These are phyloP conservation scores for Nakaseomyces bracarensis DNA, from an alignment of 1,139 yeast species.

Conservation along the genomic window DNA sequence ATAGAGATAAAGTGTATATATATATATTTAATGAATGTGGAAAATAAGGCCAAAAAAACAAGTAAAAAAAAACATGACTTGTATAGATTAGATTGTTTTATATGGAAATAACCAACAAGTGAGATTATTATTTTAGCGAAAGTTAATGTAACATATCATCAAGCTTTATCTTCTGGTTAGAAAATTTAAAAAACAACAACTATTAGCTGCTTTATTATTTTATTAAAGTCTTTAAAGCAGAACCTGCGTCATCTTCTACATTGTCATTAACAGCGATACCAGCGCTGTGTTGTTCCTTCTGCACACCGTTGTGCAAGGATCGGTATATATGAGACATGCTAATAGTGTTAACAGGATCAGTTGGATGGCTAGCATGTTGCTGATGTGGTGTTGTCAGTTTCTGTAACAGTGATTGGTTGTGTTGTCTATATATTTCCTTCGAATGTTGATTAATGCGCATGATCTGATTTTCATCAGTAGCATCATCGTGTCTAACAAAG, in stretches of 20 bases:
- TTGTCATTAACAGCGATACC: conserved; percentile 4
- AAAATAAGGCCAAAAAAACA: no score
- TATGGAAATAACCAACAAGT: no score
- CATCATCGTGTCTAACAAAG: conserved; percentile 5
- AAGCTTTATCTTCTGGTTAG: neutral
- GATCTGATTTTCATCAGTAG: conserved; percentile 5
- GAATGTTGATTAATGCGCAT: conserved; percentile 5
- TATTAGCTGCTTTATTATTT: conserved; percentile 1
- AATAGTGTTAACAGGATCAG: neutral
- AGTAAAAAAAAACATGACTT: no score
- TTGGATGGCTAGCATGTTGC: conserved; percentile 1
- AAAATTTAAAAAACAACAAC: neutral
- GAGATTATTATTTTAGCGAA: no score
- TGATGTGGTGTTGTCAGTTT: neutral
- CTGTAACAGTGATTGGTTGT: conserved; percentile 4
- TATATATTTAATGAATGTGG: neutral
- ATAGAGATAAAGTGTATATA: neutral
- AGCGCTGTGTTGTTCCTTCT: conserved; percentile 1
- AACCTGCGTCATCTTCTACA: conserved; percentile 7
- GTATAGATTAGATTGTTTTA: no score
- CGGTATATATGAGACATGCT: conserved; percentile 6
- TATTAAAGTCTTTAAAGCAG: conserved; percentile 6
- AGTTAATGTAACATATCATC: no score
- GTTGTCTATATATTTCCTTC: conserved; percentile 3
- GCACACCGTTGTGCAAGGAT: neutral